Base-by-base conservation (phyloP, 1,284 basidiomycete genomes). In the Sanguinoderma infundibulare region DNA sequence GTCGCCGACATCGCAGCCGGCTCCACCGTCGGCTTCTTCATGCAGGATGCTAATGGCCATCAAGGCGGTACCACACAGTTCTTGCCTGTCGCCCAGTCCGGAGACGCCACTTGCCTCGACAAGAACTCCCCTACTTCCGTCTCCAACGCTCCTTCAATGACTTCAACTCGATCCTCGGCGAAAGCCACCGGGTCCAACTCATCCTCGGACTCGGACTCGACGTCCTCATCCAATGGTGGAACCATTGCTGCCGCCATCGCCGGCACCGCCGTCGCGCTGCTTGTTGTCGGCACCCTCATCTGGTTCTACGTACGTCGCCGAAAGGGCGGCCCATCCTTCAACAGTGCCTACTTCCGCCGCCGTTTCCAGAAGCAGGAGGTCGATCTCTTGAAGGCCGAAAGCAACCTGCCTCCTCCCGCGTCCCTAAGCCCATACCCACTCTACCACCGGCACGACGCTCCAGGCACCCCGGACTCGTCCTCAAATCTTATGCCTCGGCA, bases 61-160 rank as follows among this genome's bases (percentile, higher is more conserved):
- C 77, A 79, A 54, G 89, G 90, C 38, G 90, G 89, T 9, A 79
- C 78, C 65, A 85, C 87, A 8, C 81, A 87, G 65, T 59, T 84
- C 20, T 67, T 71, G 61, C 67, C 65, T 15, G 86, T 90, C n/a
- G 76, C 77, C 10, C 68, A 74, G 46, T 84, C 87, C 1, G 80
- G 80, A 65, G 81, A 86, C 61, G 66, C 63, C 8, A 78, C 79
- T 22, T 91, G 90, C 67, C 79, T 91, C 35, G 77, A 77, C 64
- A 67, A 70, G 20, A 72, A 70, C 35, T 87, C 85, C 0, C 87
- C 87, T 5, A 79, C 82, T 5, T 85, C 87, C 3, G 73, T 76
- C 24, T 63, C 75, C 12, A 65, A 72, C 9, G 60, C 70, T 51
- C 74, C 72, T 7, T 72, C 73, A 7, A 56, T 61, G 14, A 71